phyloP scores from a whole-genome alignment of 192 early-diverging fungal genomes.

The Jimgerdemannia lactiflua region DNA sequence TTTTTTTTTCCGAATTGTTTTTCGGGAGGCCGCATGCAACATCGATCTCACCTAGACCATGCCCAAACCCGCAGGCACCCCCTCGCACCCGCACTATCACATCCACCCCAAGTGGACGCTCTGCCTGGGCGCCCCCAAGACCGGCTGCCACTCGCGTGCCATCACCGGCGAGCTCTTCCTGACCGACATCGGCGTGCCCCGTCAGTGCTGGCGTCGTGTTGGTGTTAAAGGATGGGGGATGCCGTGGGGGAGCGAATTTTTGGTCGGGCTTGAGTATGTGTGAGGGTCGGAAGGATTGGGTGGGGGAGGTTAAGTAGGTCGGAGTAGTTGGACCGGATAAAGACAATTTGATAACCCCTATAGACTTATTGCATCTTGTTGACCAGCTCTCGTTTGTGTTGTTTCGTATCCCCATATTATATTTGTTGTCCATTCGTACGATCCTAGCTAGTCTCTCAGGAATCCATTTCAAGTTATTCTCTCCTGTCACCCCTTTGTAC shows the following conservation, averaged over 20 bases:
- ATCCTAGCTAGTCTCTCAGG: too few species aligned
- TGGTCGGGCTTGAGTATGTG: slow-evolving; percentile 51
- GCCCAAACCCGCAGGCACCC: slow-evolving; percentile 32
- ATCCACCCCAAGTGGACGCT: slow-evolving; percentile 76
- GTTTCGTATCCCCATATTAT: too few species aligned
- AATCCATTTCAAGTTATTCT: too few species aligned
- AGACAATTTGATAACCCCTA: too few species aligned
- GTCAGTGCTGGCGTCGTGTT: slow-evolving; percentile 54
- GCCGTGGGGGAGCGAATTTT: slow-evolving; percentile 61
- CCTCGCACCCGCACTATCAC: slow-evolving; percentile 47
- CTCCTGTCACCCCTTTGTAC: too few species aligned
- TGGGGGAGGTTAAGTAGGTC: too few species aligned
- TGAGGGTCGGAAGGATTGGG: background rate
- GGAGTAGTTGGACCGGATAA: too few species aligned
- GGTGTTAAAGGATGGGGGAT: slow-evolving; percentile 46
- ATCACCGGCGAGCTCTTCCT: slow-evolving; percentile 71
- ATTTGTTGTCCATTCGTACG: too few species aligned
- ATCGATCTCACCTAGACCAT: too few species aligned
- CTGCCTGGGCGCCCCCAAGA: slow-evolving; percentile 69
- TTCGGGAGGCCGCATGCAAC: too few species aligned
- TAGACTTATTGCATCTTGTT: too few species aligned
- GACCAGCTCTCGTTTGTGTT: too few species aligned
- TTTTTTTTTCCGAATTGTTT: background rate
- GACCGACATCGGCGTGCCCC: slow-evolving; percentile 75
- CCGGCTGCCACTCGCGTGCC: slow-evolving; percentile 51